These are phyloP conservation scores for Xerocomus brunneocitrinus DNA, from an alignment of 768 basidiomycete species.

Conservation along the genomic window DNA sequence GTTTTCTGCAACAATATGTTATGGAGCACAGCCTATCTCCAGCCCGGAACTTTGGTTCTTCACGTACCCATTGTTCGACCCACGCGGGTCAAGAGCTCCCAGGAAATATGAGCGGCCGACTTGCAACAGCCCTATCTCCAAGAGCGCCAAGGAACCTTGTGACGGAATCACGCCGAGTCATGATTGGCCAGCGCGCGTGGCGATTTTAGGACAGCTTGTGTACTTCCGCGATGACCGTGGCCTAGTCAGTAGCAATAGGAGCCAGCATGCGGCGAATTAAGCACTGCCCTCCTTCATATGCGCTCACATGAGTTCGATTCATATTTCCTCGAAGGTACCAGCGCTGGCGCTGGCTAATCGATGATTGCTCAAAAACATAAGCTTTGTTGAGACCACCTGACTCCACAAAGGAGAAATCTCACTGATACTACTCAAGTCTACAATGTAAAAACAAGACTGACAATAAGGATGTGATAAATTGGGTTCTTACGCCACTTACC, in stretches of 20 bases:
- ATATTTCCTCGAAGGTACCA: conserved; percentile 4
- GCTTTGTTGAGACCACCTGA: neutral
- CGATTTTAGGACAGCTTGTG: conserved; percentile 6
- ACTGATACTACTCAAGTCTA: neutral
- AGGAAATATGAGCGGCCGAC: conserved; percentile 14
- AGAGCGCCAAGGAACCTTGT: conserved; percentile 1
- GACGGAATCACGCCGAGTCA: conserved; percentile 6
- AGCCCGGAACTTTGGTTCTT: conserved; percentile 4
- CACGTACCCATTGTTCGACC: conserved; percentile 15
- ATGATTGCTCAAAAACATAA: conserved; percentile 12
- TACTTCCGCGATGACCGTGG: conserved; percentile 24
- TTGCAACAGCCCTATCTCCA: conserved; percentile 5
- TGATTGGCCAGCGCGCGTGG: conserved; percentile 15
- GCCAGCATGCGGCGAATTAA: conserved; percentile 4
- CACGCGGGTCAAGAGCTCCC: conserved; percentile 15
- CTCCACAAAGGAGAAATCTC: neutral
- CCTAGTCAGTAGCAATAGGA: conserved; percentile 2
- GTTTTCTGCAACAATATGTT: neutral
- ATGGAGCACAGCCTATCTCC: conserved; percentile 6
- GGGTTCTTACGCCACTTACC: neutral
- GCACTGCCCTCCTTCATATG: conserved; percentile 12
- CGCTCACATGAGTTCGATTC: conserved; percentile 1
- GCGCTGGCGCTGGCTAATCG: neutral
- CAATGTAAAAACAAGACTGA: neutral
- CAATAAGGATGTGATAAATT: neutral